Evolutionary conservation across 2,329 filamentous ascomycete species (phyloP), one percentile per base, ranked within the genome.

Genomic region (Arthrobotrys megalospora): DNA sequence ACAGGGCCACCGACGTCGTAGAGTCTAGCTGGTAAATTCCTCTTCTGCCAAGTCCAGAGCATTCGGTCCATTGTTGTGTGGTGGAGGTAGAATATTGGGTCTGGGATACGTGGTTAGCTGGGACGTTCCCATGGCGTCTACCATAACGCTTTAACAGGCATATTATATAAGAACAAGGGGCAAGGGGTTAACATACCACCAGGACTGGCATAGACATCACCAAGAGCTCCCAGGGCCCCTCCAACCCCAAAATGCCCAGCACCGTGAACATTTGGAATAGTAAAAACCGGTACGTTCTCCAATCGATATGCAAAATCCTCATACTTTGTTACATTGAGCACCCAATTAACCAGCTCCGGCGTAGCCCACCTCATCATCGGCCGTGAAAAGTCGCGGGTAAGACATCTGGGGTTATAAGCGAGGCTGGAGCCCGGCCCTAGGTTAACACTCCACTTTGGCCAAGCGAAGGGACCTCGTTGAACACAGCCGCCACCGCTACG

Each of bases 11-110:
- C 83, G 12, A 85, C 83, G 47, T 85, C 81, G 19, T 81, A 76
- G 0, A 84, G 79, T 3, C 84, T 82, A 1, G 79, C 80, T 0
- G 75, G 68, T 1, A 84, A 81, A 50, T 84, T 81, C 55, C 82
- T 80, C 60, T 82, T 72, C 73, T 84, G 83, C 83, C 83, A 84
- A 43, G 76, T 77, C 82, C 82, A 85, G 53, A 83, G 83, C 12
- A 85, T 80, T 4, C 81, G 82, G 73, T 85, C 84, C 1, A 85
- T 76, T 62, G 84, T 84, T 2, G 81, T 81, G 71, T 85, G 83
- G 71, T 85, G 84, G 28, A 85, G 80, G 48, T 82, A 85, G 80
- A 84, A 86, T 2, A 83, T 67, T 19, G 83, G 85, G 60, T 81
- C 82, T 81, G n/a, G 36, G 36, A 28, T 60, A 41, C n/a, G 7